phyloP scores from a whole-genome alignment of 495 filamentous ascomycete species.

The Neurospora sp. region DNA sequence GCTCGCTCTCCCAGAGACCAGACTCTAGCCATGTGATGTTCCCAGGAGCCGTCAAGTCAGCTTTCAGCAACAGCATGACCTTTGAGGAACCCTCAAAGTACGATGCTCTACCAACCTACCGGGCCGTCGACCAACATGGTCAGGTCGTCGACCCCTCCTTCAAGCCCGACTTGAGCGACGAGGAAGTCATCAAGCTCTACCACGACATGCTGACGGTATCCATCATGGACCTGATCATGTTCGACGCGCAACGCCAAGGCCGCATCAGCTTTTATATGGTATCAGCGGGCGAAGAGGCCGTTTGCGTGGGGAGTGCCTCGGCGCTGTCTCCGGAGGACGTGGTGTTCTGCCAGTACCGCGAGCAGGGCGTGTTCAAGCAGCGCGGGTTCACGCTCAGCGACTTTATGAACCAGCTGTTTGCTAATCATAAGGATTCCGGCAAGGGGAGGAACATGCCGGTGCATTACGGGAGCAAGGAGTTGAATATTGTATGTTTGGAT shows the following conservation, averaged over 20 bases:
- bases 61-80: slow-evolving; percentile 68
- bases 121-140: slow-evolving; percentile 77
- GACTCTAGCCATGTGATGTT: slow-evolving; percentile 72
- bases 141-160: slow-evolving; percentile 61
- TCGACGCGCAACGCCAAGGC: slow-evolving; percentile 72
- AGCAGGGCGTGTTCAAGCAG: slow-evolving; percentile 82
- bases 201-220: slow-evolving; percentile 60
- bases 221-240: slow-evolving; percentile 93
- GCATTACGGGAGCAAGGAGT: slow-evolving; percentile 77
- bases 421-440: slow-evolving; percentile 73
- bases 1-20: slow-evolving; percentile 51
- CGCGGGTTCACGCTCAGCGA: slow-evolving; percentile 77
- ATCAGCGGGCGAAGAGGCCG: slow-evolving; percentile 90
- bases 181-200: slow-evolving; percentile 57
- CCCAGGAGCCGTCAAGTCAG: slow-evolving; percentile 88
- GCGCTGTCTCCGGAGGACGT: slow-evolving; percentile 77
- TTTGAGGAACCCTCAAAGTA: slow-evolving; percentile 62
- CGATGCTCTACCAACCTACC: slow-evolving; percentile 75
- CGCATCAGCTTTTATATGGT: slow-evolving; percentile 97
- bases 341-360: slow-evolving; percentile 89
- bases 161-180: slow-evolving; percentile 53
- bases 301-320: slow-evolving; percentile 76
- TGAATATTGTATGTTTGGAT: slow-evolving; percentile 62
- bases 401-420: slow-evolving; percentile 94
- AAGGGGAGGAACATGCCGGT: slow-evolving; percentile 95